Evolutionary conservation across 1,139 yeast genomes (phyloP), one percentile per base, ranked within the genome.

Genomic region (Zygoascus meyerae): DNA sequence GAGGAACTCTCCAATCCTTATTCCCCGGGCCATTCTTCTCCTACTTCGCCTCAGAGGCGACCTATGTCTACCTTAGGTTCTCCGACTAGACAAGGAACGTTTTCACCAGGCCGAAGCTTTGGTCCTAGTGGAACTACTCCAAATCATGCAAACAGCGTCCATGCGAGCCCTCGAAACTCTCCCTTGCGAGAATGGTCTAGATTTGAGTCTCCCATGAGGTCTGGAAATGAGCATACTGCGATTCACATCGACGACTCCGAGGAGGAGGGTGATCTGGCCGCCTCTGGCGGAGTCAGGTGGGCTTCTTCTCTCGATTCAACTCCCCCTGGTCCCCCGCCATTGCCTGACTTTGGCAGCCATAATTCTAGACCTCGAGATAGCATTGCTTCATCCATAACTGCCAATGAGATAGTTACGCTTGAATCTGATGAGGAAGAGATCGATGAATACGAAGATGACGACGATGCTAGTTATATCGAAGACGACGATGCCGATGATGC

Each of bases 181-280:
- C 62, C 62, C n/a, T 44, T 41, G 5, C 31, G 42, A 11, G 61
- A 59, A 33, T 60, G 64, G 61, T 57, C 63, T 15, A 53, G 64
- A 1, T 46, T 57, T 15, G 64, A 61, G 47, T 57, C 63, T 8
- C 63, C 64, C 10, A 54, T 54, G 14, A 48, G 55, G 21, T 21
- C 40, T 29, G 26, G 26, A 21, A 21, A 21, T 7, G 62, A 56
- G 36, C 59, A 53, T 34, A 54, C 57, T 12, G 55, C 62, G 21
- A 58, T 58, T 50, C 52, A 50, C 11, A 55, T 57, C 46, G 34
- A 52, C 41, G 55, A 51, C 34, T 49, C 46, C 47, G 35, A 46
- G 39, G 50, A 34, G 40, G 53, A 42, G 36, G 47, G 41, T 11
- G 52, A 49, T 6, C 5, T 33, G 30, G 31, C 33, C 6, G 40